These are phyloP conservation scores for Colletotrichum filicis DNA, from an alignment of 2,329 filamentous ascomycete genomes.

Conservation along the genomic window DNA sequence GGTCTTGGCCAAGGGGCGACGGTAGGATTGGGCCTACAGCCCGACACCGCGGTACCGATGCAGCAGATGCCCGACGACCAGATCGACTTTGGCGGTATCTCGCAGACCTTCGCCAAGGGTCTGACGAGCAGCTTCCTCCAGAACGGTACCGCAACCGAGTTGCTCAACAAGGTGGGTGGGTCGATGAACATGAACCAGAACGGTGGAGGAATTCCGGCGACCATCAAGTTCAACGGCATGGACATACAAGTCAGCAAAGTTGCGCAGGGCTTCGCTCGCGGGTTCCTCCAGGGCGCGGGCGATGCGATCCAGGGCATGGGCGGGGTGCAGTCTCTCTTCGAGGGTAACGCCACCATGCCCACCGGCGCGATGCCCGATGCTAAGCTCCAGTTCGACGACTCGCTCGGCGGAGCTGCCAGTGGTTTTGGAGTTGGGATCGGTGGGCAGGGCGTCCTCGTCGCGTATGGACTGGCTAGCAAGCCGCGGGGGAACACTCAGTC, in stretches of 20 bases:
- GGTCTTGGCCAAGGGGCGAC: conserved; percentile 41
- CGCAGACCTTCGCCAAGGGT: conserved; percentile 41
- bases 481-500: conserved; percentile 14
- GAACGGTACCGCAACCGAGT: conserved; percentile 44
- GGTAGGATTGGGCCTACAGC: conserved; percentile 43
- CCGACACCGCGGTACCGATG: conserved; percentile 36
- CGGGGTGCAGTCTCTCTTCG: conserved; percentile 44
- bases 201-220: conserved; percentile 33
- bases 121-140: conserved; percentile 45
- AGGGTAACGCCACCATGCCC: conserved; percentile 41
- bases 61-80: conserved; percentile 37
- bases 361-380: conserved; percentile 36
- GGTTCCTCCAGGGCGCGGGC: conserved; percentile 47
- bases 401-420: conserved; percentile 46
- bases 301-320: conserved; percentile 46
- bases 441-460: conserved; percentile 45
- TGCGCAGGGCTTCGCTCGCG: conserved; percentile 48
- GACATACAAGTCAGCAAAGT: conserved; percentile 41
- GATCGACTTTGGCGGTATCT: conserved; percentile 39
- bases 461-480: conserved; percentile 43
- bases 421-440: conserved; percentile 49
- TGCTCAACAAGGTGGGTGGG: conserved; percentile 32
- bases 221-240: conserved; percentile 33
- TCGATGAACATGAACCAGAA: conserved; percentile 1
- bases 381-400: conserved; percentile 46